A percentile compares a stretch with the other conserved stretches of the same genome.
Conservation (phyloP, 2,329 filamentous ascomycete species). For the Sphaceloma murrayae region DNA sequence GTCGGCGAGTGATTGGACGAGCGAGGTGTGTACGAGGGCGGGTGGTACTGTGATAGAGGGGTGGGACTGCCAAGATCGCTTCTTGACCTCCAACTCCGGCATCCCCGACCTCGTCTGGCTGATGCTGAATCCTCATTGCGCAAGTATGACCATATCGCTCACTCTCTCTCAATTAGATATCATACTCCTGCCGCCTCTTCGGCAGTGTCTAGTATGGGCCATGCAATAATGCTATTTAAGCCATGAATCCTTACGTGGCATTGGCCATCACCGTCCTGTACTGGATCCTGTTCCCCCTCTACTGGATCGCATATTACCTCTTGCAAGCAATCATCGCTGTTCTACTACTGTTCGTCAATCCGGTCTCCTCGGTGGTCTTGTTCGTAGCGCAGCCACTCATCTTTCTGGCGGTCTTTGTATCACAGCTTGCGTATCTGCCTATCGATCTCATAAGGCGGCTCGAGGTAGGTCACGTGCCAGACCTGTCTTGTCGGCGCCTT, state of each 20-base stretch:
- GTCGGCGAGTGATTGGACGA: neutral
- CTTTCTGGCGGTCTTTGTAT: slow-evolving; percentile 36
- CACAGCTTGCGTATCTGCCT: slow-evolving; percentile 39
- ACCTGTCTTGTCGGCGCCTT: slow-evolving; percentile 18
- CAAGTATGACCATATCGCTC: too few relatives aligned
- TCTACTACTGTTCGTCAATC: slow-evolving; percentile 35
- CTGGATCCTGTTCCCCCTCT: slow-evolving; percentile 33
- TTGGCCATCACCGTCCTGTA: slow-evolving; percentile 28
- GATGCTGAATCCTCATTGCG: neutral
- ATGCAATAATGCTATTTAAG: neutral
- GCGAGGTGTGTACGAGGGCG: neutral
- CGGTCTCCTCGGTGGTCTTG: slow-evolving; percentile 39
- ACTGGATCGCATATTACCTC: slow-evolving; percentile 32
- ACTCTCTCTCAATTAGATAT: neutral
- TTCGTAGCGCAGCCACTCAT: slow-evolving; percentile 44
- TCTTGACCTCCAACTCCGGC: neutral
- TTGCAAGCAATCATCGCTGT: slow-evolving; percentile 23
- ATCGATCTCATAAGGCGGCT: slow-evolving; percentile 44
- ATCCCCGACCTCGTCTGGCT: neutral
- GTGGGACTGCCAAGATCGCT: slow-evolving; percentile 10
- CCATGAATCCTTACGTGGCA: slow-evolving; percentile 28
- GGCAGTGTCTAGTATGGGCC: neutral
- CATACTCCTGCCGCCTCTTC: neutral
- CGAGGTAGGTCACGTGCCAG: slow-evolving; percentile 39
- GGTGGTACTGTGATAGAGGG: slow-evolving; percentile 1